Base-by-base conservation (phyloP, 257 asterid genomes). In the Solanum habrochaites region DNA sequence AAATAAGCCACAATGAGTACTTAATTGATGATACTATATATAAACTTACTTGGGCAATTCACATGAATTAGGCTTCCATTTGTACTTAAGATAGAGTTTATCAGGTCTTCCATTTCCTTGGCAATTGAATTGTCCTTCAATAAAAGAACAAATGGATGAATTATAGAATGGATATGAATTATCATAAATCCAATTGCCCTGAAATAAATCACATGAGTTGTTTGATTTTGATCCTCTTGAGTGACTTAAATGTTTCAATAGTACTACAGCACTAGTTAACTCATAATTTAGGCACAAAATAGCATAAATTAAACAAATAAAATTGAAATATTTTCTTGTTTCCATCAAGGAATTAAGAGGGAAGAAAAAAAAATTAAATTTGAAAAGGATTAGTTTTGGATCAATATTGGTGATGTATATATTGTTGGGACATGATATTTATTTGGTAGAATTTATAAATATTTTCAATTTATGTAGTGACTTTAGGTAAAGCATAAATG, bases 41-140 rank as follows among this genome's bases (percentile, higher is more conserved):
- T 92, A 9, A 87, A 94, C 96, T 70, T 20, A 70, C 77, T 86
- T 90, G 71, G 96, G 95, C 80, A 95, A 90, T 56, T 91, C 90
- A 69, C 98, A 95, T 9, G 82, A 87, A 75, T 2, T 85, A 35
- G 98, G 98, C 93, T 90, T 92, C 98, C 97, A 94, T 90, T 83
- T 92, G 83, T 92, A 95, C 85, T 92, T 92, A 75, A 92, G 94
- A 90, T 93, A 95, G 75, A 88, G 89, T 21, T 87, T 86, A 64
- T 95, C 98, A 8, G 92, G 90, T 82, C 98, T 90, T 39, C 96
- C 97, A 40, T 95, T 95, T 82, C 94, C 92, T 2, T 88, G 74
- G 70, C 96, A 95, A 40, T 94, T 91, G 45, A 95, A 95, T 80
- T 93, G 90, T 52, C 91, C 91, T 27, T 95, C 96, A 47, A 95